Evolutionary conservation across 2,329 filamentous ascomycete genomes (phyloP), one percentile per base, ranked within the genome.

Genomic region (Alternaria postmessia): DNA sequence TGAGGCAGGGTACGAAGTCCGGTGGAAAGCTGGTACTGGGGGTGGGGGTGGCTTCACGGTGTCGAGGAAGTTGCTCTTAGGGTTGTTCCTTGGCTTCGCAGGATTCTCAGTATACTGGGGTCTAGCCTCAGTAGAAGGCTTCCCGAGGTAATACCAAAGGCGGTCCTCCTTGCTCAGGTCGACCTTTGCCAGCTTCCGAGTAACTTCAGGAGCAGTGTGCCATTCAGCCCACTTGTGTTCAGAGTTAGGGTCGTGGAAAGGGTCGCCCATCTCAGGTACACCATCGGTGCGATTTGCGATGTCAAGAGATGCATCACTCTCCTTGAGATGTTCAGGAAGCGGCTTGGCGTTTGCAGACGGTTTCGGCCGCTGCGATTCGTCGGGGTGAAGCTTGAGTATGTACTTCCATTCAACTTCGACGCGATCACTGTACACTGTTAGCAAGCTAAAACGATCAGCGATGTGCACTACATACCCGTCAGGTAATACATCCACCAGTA

Each of bases 71-170:
- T 90, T 91, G 66, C 88, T 89, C 78, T 86, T 89, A 2, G 84
- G 81, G 61, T 92, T 92, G 77, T 92, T 85, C 46, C 81, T 81
- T n/a, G 79, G 84, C 59, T 82, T 83, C 59, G 79, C 81, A 43
- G 86, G 87, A 79, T 96, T 89, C 71, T 95, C 91, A 5, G 94
- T 96, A 79, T 95, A 99, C 76, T 96, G 93, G 26, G 93, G 90
- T 77, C 90, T 93, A 54, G 93, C 91, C 73, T 98, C 94, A 7
- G 94, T 97, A 22, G 94, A 98, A 20, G 86, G 87, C 75, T 88
- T 88, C 32, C 92, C 92, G 61, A 99, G 85, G 76, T 97, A 98
- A 80, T 93, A 87, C 92, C 94, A 98, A 18, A 97, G 78, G 74
- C 92, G 89, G 62, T 94, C 87, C 16, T 89, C 84, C 75, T 91